Conservation (phyloP, 2,329 filamentous ascomycete species). For the Penicillium sclerotiorum region DNA sequence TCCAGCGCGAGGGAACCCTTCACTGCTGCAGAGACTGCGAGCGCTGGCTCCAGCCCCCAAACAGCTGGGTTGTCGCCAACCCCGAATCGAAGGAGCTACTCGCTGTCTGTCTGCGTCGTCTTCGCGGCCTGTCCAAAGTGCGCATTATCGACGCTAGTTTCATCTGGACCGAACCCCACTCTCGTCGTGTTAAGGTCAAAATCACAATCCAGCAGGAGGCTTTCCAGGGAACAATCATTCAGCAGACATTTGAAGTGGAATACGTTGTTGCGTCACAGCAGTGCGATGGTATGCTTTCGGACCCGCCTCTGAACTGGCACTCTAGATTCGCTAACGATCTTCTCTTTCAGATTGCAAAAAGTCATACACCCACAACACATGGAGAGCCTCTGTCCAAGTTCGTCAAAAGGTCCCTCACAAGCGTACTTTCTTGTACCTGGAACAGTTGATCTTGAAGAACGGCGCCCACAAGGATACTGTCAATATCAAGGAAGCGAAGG, state of each 20-base stretch:
- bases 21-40: conserved; percentile 96
- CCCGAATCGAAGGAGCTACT: conserved; percentile 91
- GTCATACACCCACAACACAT: conserved; percentile 94
- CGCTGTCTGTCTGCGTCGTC: conserved; percentile 84
- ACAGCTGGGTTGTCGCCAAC: conserved; percentile 79
- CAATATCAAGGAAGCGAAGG: conserved; percentile 96
- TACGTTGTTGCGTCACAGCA: conserved; percentile 90
- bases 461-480: conserved; percentile 88
- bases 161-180: conserved; percentile 98
- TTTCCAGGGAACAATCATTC: conserved; percentile 69
- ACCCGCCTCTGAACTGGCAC: too few species aligned
- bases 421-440: conserved; percentile 78
- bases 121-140: conserved; percentile 84
- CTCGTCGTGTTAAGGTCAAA: conserved; percentile 87
- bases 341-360: conserved; percentile 75
- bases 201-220: conserved; percentile 83
- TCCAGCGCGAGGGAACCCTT: conserved; percentile 85
- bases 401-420: conserved; percentile 97
- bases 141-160: conserved; percentile 95
- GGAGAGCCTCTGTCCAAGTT: conserved; percentile 91
- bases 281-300: conserved; percentile 52
- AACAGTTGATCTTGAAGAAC: conserved; percentile 95
- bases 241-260: conserved; percentile 94
- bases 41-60: conserved; percentile 85
- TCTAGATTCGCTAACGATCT: not conserved